These are phyloP conservation scores for Coccomyxa sp. DNA, from an alignment of 139 green algal species.

Conservation along the genomic window DNA sequence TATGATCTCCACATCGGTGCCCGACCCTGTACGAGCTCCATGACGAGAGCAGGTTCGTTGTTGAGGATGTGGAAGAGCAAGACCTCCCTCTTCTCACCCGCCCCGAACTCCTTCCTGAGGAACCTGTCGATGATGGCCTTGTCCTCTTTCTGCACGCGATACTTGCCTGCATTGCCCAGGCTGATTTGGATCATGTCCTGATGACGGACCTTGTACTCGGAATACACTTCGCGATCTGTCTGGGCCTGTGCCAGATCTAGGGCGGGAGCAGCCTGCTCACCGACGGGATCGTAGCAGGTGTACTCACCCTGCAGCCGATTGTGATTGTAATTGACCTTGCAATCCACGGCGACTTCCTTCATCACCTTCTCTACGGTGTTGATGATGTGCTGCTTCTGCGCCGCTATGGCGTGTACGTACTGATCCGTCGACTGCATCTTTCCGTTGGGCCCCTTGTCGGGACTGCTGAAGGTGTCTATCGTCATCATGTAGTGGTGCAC, in stretches of 20 bases:
- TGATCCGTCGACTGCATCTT: not conserved
- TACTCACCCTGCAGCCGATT: not conserved
- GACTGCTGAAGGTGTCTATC: not conserved
- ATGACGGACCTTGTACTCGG: not conserved
- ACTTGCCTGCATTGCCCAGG: not conserved
- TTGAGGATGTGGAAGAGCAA: not conserved
- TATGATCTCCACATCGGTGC: not conserved
- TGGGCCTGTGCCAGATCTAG: not conserved
- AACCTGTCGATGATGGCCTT: not conserved
- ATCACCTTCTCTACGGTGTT: not conserved
- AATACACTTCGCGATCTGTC: not conserved
- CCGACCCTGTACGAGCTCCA: not conserved
- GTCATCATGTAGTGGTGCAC: not conserved
- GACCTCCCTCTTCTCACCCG: not conserved
- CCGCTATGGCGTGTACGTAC: not conserved
- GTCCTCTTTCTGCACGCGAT: not conserved
- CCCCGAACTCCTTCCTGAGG: not conserved
- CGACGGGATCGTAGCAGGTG: not conserved
- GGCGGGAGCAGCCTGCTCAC: not conserved
- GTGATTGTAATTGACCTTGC: constrained; percentile 1
- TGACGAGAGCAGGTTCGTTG: not conserved
- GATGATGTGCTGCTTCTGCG: not conserved
- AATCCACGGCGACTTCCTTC: not conserved
- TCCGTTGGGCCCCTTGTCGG: not conserved
- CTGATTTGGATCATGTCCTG: constrained; percentile 1